phyloP scores from a whole-genome alignment of 2,329 filamentous ascomycete species.

The Talaromyces islandicus region DNA sequence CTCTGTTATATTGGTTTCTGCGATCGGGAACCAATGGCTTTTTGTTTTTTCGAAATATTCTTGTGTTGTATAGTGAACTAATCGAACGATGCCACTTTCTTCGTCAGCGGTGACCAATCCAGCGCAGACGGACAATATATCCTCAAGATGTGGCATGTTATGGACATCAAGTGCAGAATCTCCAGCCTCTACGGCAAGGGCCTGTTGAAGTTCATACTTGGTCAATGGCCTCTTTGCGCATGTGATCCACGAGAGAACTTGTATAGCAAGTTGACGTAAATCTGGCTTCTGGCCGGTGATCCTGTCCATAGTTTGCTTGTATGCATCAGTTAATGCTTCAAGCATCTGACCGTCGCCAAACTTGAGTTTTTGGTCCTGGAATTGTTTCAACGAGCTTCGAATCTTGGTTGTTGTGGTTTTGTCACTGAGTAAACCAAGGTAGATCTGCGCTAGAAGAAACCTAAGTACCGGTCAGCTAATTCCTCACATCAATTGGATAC shows the following conservation, averaged over 20 bases:
- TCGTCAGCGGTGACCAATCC: conserved; percentile 29
- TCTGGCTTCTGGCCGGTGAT: conserved; percentile 35
- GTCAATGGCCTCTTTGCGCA: conserved; percentile 31
- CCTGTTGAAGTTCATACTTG: conserved; percentile 35
- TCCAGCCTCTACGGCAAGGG: conserved; percentile 34
- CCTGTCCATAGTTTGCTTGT: conserved; percentile 37
- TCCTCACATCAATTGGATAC: conserved; percentile 5
- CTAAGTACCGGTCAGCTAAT: conserved; percentile 9
- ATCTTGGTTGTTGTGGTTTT: conserved; percentile 25
- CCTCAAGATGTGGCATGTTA: conserved; percentile 27
- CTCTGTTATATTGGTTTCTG: background rate
- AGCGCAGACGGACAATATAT: conserved; percentile 22
- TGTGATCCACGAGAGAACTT: conserved; percentile 38
- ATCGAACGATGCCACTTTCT: conserved; percentile 21
- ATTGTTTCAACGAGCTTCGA: conserved; percentile 20
- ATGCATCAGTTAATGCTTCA: conserved; percentile 35
- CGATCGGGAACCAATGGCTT: background rate
- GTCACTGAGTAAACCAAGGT: conserved; percentile 15
- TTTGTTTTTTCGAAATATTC: conserved; percentile 22
- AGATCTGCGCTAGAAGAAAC: conserved; percentile 22
- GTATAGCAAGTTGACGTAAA: conserved; percentile 29
- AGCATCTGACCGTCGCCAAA: conserved; percentile 13
- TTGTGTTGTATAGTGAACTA: conserved; percentile 29
- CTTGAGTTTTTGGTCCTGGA: conserved; percentile 16
- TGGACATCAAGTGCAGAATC: conserved; percentile 22